These are phyloP conservation scores for Aaosphaeria pasadenensis DNA, from an alignment of 2,329 filamentous ascomycete species.

Conservation along the genomic window DNA sequence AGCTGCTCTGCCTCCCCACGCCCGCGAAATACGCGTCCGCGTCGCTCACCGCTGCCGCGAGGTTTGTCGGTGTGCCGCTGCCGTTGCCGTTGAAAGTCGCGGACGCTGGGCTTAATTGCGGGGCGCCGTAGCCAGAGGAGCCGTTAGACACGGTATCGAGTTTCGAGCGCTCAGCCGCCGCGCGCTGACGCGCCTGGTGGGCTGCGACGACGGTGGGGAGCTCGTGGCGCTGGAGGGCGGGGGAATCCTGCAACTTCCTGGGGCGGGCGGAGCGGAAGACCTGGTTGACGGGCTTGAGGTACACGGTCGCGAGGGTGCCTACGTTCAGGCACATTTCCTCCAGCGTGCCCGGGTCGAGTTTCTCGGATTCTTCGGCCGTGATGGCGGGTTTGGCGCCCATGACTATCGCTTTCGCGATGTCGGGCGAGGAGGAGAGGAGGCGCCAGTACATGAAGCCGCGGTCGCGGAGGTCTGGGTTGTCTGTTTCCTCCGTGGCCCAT, in stretches of 20 bases:
- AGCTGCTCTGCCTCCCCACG: conserved; percentile 34
- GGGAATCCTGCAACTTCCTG: conserved; percentile 74
- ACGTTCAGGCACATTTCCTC: conserved; percentile 98
- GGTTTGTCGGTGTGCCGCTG: conserved; percentile 38
- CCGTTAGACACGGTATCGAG: conserved; percentile 14
- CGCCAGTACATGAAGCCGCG: conserved; percentile 99
- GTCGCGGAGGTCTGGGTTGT: conserved; percentile 94
- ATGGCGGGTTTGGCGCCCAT: conserved; percentile 98
- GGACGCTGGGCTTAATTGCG: not conserved
- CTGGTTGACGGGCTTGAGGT: conserved; percentile 95
- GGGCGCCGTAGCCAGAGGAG: not conserved
- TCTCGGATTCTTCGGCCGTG: conserved; percentile 85
- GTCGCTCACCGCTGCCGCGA: conserved; percentile 73
- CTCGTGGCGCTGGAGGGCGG: conserved; percentile 75
- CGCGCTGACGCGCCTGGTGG: conserved; percentile 28
- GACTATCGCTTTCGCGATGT: conserved; percentile 79
- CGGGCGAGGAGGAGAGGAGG: conserved; percentile 86
- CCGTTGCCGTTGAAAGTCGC: conserved; percentile 5
- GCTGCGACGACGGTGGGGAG: conserved; percentile 57
- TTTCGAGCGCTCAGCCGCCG: conserved; percentile 25
- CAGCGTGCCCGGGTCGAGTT: conserved; percentile 82
- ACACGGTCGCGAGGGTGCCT: conserved; percentile 92
- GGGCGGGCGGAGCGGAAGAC: conserved; percentile 90
- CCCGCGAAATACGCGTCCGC: conserved; percentile 88
- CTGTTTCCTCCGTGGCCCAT: conserved; percentile 99